Base-by-base conservation (phyloP, 2,329 filamentous ascomycete genomes). In the Sphaerostilbella broomeana region DNA sequence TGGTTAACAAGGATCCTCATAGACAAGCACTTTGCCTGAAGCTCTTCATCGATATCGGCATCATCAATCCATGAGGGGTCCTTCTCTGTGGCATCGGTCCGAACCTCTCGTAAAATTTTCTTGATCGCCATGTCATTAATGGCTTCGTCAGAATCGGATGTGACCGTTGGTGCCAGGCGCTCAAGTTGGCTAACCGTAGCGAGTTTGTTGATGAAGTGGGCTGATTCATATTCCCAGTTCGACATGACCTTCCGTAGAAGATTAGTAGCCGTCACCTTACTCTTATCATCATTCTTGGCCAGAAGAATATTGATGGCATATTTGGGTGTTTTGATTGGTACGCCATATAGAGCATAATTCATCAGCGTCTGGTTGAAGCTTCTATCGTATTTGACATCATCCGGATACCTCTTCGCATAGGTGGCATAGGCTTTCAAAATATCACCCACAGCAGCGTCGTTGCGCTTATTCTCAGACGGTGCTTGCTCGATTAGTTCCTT, bases 351-450 rank as follows among this genome's bases (percentile, higher is more conserved):
- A 2, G 89, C 86, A 59, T 92, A 97, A 51, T 77, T 82, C 45
- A 83, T 79, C 58, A 98, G 73, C 1, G 87, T 82, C 53, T 92
- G 80, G 21, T 79, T 71, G 52, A 97, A 90, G 49, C 84, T 85
- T 40, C 82, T 79, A 46, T 94, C 85, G 43, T 79, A 76, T 1
- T 86, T 85, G 38, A 98, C 77, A 44, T 97, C 89, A 9, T 80
- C 73, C 0, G 90, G 81, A 50, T 94, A 90, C 51, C 83, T 88
- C 54, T 82, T 83, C 2, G 89, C 86, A 58, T 95, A 98, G 2
- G 85, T 87, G 8, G 90, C 85, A 58, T 92, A 95, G 3, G 94
- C 90, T 58, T 94, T 95, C 43, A 98, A 70, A 2, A 90, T 90
- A 53, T 95, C 86, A 10, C 92, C 86, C n/a, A 86, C 81, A 3